Base-by-base conservation (phyloP, 805 yeast genomes). In the Spathaspora sp. region DNA sequence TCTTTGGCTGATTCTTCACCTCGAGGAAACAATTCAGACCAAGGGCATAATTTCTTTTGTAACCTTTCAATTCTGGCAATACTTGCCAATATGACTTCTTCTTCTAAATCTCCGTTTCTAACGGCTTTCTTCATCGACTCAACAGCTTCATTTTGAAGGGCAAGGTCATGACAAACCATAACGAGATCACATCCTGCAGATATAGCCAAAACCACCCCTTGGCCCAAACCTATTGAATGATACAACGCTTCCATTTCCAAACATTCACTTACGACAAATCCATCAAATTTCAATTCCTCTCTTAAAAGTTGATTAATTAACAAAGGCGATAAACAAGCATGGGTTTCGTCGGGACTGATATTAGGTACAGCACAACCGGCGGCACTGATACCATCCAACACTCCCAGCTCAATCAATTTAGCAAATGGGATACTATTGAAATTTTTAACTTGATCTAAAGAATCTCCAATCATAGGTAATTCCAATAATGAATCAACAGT, bases 291-390 rank as follows among this genome's bases (percentile, higher is more conserved):
- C 55, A 82, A 59, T 35, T 81, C 81, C 31, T 72, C 68, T 29
- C 87, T 63, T 38, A 83, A 64, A 18, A 83, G 62, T 47, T 78
- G 79, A 31, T 77, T 73, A 9, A 83, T 68, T 8, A 83, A 68
- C 1, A 76, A 63, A 5, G 85, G 85, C 31, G 82, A 77, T 51
- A 83, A 67, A 55, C 87, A 82, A 3, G 87, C 86, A 60, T 82
- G 86, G 38, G 80, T 75, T 57, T 83, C 87, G 55, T 80, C 81
- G 10, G 82, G 82, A 23, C 82, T 73, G 14, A 83, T 75, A 40
- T 78, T 75, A 0, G 88, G 87, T 12, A 83, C 81, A 1, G 85
- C 86, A 55, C 86, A 82, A 14, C 87, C 86, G 14, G 86, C 84
- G 3, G 82, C 85, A 62, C 77, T 70, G 16, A 83, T 67, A 1